These are phyloP conservation scores for Adansonia rubrostipa DNA, from an alignment of 441 rosid genomes.

Conservation along the genomic window DNA sequence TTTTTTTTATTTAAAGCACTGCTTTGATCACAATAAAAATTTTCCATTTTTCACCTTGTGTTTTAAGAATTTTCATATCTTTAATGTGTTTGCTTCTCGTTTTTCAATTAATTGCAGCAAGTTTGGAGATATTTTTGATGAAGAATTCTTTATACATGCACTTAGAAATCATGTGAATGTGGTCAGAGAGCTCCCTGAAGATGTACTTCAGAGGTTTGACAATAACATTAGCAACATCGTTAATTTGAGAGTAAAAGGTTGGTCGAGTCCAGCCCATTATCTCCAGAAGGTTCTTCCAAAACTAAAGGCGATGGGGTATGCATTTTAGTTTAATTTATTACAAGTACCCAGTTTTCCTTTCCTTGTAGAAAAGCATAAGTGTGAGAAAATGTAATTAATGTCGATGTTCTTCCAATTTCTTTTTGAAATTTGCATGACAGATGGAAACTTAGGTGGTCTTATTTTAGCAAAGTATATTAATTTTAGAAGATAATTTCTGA, in stretches of 20 bases:
- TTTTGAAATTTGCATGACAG: not conserved
- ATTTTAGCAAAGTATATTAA: not conserved
- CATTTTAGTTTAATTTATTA: constrained; percentile 7
- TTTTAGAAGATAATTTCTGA: not conserved
- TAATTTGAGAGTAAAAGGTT: constrained; percentile 88
- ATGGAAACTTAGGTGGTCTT: constrained; percentile 10
- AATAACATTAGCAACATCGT: constrained; percentile 88
- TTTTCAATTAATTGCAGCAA: constrained; percentile 52
- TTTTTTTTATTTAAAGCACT: not conserved
- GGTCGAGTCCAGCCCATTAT: constrained; percentile 89
- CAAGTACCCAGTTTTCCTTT: not conserved
- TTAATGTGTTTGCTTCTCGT: not conserved
- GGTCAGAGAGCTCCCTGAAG: constrained; percentile 79
- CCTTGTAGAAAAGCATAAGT: not conserved
- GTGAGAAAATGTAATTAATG: constrained; percentile 12
- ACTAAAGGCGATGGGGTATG: constrained; percentile 74
- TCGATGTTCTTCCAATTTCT: not conserved
- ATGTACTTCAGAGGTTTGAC: constrained; percentile 76
- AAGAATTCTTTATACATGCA: constrained; percentile 77
- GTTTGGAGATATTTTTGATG: constrained; percentile 92
- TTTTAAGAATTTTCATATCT: constrained; percentile 19
- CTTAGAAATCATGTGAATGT: constrained; percentile 79
- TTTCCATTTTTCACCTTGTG: not conserved
- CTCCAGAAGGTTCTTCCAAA: constrained; percentile 90
- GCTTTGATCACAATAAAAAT: not conserved